Percentiles rank a stretch among this genome's conserved stretches.
These are phyloP conservation scores for Myxozyma nipponensis DNA, from an alignment of 805 yeast genomes.

Conservation along the genomic window DNA sequence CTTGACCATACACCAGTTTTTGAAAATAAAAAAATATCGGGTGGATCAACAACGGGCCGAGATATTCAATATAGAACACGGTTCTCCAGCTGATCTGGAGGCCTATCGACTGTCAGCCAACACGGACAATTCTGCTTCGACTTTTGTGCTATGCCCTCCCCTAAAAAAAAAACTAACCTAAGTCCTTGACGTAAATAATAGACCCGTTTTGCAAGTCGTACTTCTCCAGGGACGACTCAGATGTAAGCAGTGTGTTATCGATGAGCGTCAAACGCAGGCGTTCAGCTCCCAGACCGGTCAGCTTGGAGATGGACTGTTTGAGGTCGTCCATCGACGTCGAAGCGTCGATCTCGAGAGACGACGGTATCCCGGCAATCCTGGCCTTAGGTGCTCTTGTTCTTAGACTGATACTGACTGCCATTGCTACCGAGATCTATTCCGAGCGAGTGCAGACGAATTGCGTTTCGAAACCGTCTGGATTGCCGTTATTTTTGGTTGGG, in stretches of 20 bases:
- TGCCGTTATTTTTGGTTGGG: too few species aligned
- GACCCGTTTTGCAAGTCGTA: constrained; percentile 29
- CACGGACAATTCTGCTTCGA: not conserved
- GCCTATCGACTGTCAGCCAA: constrained; percentile 15
- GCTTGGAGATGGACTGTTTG: constrained; percentile 43
- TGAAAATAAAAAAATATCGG: constrained; percentile 55
- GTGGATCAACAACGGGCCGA: constrained; percentile 85
- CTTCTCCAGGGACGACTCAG: constrained; percentile 19
- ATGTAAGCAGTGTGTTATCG: constrained; percentile 20
- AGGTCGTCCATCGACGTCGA: constrained; percentile 46
- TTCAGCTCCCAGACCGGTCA: constrained; percentile 46
- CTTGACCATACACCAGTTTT: constrained; percentile 37
- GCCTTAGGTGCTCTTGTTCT: constrained; percentile 32
- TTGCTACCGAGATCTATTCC: too few species aligned
- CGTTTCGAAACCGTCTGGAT: too few species aligned
- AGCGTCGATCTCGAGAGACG: constrained; percentile 33
- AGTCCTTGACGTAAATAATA: constrained; percentile 68
- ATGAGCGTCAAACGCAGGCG: constrained; percentile 54
- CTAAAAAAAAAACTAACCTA: constrained; percentile 54
- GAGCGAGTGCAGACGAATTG: too few species aligned
- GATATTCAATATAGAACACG: constrained; percentile 82
- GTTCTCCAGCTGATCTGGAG: constrained; percentile 90
- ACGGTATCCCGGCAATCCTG: constrained; percentile 30
- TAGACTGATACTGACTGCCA: too few species aligned
- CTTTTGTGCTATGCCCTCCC: not conserved